Evolutionary conservation across 148 eudicot species (phyloP), one percentile per base, ranked within the genome.

Genomic region (Vaccinium corymbosum): DNA sequence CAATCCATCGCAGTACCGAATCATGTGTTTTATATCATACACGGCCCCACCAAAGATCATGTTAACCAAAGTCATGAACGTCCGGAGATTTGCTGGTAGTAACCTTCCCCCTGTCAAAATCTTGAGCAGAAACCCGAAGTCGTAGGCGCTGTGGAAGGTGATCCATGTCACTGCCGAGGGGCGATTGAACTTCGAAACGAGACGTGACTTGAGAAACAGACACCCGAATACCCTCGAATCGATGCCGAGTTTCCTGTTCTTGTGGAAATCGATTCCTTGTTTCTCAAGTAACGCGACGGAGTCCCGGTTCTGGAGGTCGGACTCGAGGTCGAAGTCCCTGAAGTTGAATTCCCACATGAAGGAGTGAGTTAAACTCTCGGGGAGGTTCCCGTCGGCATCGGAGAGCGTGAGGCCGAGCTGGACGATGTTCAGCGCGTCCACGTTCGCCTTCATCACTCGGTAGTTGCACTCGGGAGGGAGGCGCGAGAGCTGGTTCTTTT

Each of bases 281-380:
- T 22, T 7, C 82, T 78, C 62, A 46, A 87, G 48, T 14, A 85
- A 11, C 0, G 52, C 29, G 68, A 87, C 77, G 13, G 89, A 87
- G 1, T 57, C 38, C 2, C 57, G n/a, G 9, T 51, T 7, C 0
- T 61, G 10, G 11, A 2, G 49, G 15, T 85, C 85, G 15, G 4
- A 1, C 0, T 10, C 16, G 42, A 81, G 27, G 50, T 87, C 83
- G 49, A 87, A 87, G 42, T 85, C 85, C 3, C 80, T 5, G 49
- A 87, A 87, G 75, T 87, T 87, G 61, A 87, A 85, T 73, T 87
- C 56, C 87, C 87, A 87, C 15, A 87, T 52, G 50, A 53, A 84
- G 7, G 55, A 3, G 27, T 8, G 7, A 1, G 1, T 38, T 0
- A 82, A 22, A 17, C 55, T 71, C 4, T 80, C 82, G 1, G 88